Conservation (phyloP, 106 monocot species). For the Alisma plantagoaquatica region DNA sequence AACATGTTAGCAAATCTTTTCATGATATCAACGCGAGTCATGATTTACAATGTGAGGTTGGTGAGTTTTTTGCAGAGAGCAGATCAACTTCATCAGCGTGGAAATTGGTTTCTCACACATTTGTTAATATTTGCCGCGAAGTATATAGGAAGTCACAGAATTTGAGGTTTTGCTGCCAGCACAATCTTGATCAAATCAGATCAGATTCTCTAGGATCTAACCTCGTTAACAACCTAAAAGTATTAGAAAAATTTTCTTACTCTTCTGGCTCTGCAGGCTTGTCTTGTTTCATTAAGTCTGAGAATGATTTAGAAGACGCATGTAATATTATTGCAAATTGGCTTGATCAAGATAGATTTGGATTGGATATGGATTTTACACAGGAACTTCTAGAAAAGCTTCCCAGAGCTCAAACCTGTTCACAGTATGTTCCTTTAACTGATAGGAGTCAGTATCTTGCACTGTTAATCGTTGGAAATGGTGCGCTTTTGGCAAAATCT, state of each 20-base stretch:
- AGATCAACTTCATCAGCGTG: slow-evolving; percentile 67
- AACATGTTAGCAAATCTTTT: background rate
- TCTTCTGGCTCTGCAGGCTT: slow-evolving; percentile 24
- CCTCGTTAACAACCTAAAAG: slow-evolving; percentile 7
- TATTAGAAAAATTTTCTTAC: slow-evolving; percentile 57
- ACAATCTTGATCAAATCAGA: slow-evolving; percentile 12
- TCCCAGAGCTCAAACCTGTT: slow-evolving; percentile 54
- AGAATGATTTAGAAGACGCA: slow-evolving; percentile 40
- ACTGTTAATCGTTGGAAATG: slow-evolving; percentile 63
- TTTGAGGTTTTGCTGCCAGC: slow-evolving; percentile 57
- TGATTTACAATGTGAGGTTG: slow-evolving; percentile 42
- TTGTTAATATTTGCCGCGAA: slow-evolving; percentile 52
- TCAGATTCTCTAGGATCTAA: slow-evolving; percentile 7
- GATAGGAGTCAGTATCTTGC: slow-evolving; percentile 37
- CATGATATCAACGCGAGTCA: slow-evolving; percentile 4
- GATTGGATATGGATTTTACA: slow-evolving; percentile 77
- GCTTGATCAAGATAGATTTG: slow-evolving; percentile 86
- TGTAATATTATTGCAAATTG: slow-evolving; percentile 47
- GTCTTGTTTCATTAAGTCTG: slow-evolving; percentile 24
- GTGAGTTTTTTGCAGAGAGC: slow-evolving; percentile 74
- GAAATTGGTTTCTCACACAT: slow-evolving; percentile 59
- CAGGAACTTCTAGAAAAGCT: slow-evolving; percentile 84
- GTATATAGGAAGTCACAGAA: slow-evolving; percentile 47
- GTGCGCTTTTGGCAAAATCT: slow-evolving; percentile 34
- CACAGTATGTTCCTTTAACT: slow-evolving; percentile 42